These are phyloP conservation scores for Asterophora lycoperdoides DNA, from an alignment of 768 basidiomycete genomes.

Conservation along the genomic window DNA sequence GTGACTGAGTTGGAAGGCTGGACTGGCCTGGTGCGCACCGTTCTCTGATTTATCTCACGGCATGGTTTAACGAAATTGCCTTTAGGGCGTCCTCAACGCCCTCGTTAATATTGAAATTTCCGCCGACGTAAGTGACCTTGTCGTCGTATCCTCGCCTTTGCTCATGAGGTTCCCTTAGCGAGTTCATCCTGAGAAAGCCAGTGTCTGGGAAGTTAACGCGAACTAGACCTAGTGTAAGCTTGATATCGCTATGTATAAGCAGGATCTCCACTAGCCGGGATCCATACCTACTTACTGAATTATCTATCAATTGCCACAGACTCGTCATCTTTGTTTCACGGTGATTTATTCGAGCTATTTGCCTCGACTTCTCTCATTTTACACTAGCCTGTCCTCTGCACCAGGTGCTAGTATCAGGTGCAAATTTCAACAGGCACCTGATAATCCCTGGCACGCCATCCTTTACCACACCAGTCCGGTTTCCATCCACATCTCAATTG, in stretches of 20 bases:
- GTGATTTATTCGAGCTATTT: no score
- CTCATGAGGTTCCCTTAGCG: slow-evolving; percentile 30
- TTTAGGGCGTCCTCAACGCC: slow-evolving; percentile 53
- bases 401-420: no score
- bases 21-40: slow-evolving; percentile 42
- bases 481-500: neutral
- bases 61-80: slow-evolving; percentile 4
- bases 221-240: no score
- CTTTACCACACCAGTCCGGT: no score
- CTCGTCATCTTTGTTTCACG: no score
- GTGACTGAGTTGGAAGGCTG: slow-evolving; percentile 59
- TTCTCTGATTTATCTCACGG: slow-evolving; percentile 1
- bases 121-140: slow-evolving; percentile 40
- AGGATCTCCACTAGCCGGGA: no score
- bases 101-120: slow-evolving; percentile 45
- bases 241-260: no score
- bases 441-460: no score
- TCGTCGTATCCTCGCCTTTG: slow-evolving; percentile 1
- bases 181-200: slow-evolving; percentile 49
- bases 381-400: no score
- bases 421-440: slow-evolving; percentile 53
- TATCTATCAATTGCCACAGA: no score
- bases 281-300: no score
- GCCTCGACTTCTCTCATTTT: no score
- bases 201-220: slow-evolving; percentile 47